phyloP scores from a whole-genome alignment of 2,329 filamentous ascomycete genomes.

The Ophioceras dolichostomum region DNA sequence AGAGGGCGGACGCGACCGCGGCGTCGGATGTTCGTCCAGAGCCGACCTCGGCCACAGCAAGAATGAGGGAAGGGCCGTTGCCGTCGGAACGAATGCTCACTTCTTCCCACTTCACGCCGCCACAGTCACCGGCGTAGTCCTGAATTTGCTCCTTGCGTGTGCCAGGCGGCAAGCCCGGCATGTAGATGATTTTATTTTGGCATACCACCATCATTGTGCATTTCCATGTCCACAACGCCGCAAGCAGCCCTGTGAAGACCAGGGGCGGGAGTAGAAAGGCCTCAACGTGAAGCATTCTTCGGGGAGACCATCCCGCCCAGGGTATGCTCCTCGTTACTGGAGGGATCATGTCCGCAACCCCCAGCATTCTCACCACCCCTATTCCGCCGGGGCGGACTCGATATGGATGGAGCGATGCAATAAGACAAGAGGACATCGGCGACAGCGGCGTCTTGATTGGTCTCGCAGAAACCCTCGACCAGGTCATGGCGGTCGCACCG shows the following conservation, averaged over 20 bases:
- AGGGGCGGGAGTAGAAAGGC: constrained; percentile 49
- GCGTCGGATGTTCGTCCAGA: too few species aligned
- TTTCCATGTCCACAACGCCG: constrained; percentile 53
- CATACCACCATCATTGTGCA: constrained; percentile 65
- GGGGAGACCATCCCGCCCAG: too few species aligned
- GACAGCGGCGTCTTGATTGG: too few species aligned
- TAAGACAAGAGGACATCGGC: too few species aligned
- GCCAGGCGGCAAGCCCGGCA: constrained; percentile 63
- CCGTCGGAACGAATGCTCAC: constrained; percentile 44
- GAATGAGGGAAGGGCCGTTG: constrained; percentile 53
- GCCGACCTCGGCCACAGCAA: constrained; percentile 47
- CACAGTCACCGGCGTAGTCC: constrained; percentile 48
- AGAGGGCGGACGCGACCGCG: too few species aligned
- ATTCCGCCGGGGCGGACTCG: too few species aligned
- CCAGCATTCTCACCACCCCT: too few species aligned
- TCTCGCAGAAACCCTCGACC: too few species aligned
- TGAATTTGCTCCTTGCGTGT: constrained; percentile 53
- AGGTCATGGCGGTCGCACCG: too few species aligned
- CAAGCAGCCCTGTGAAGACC: constrained; percentile 52
- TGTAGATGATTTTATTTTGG: constrained; percentile 75
- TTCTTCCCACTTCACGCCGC: constrained; percentile 55
- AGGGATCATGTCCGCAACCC: too few species aligned
- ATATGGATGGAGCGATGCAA: too few species aligned
- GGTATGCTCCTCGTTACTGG: too few species aligned
- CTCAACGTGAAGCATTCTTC: constrained; percentile 20